Conservation (phyloP, 441 rosid species). For the Aquilaria agallochum region DNA sequence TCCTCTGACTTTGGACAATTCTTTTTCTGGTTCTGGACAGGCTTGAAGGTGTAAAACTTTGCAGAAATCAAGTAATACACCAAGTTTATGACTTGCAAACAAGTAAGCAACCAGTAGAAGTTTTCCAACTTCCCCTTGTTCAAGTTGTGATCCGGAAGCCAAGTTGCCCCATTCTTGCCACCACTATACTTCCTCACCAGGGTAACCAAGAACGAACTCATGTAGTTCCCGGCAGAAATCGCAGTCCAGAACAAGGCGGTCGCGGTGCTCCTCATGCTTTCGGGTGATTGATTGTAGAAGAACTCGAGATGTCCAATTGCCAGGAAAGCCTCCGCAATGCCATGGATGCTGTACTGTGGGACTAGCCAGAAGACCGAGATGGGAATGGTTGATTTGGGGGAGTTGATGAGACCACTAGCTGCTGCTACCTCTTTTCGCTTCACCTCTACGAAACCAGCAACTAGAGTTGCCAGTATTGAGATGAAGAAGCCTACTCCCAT, state of each 20-base stretch:
- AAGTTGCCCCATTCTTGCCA: constrained; percentile 36
- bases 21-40: constrained; percentile 22
- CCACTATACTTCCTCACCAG: constrained; percentile 40
- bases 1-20: constrained; percentile 1
- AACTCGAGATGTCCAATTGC: constrained; percentile 71
- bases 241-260: constrained; percentile 52
- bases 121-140: constrained; percentile 58
- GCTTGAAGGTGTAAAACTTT: constrained; percentile 53
- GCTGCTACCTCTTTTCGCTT: constrained; percentile 50
- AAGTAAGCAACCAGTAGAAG: constrained; percentile 60
- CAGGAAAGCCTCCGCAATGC: constrained; percentile 84
- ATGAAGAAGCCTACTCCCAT: constrained; percentile 79
- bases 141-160: constrained; percentile 55
- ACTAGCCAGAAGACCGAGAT: constrained; percentile 84
- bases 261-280: constrained; percentile 68
- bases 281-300: constrained; percentile 66
- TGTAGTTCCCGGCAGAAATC: constrained; percentile 49
- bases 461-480: constrained; percentile 61
- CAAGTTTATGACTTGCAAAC: constrained; percentile 42
- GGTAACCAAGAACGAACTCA: constrained; percentile 51
- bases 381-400: constrained; percentile 33
- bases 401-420: constrained; percentile 28
- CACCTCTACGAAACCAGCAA: constrained; percentile 67
- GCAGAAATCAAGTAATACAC: constrained; percentile 47
- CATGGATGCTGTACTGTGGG: constrained; percentile 73